phyloP scores from a whole-genome alignment of 2,329 filamentous ascomycete genomes.

The Huntiella moniliformis region DNA sequence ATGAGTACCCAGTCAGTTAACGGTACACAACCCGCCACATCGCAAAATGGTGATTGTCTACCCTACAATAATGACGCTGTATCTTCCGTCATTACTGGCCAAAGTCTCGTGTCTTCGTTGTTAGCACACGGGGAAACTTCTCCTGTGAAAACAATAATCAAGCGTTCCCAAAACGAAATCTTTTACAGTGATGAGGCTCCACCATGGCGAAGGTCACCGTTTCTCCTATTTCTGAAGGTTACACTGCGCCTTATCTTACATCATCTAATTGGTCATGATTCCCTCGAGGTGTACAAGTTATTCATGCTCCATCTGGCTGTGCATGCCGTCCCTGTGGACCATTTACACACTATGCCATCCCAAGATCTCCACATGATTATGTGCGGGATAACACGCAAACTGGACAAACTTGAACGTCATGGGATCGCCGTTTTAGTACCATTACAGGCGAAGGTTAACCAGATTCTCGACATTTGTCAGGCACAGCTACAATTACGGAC shows the following conservation, averaged over 20 bases:
- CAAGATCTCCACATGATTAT: too few relatives aligned
- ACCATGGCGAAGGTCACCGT: slow-evolving; percentile 32
- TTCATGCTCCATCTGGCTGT: slow-evolving; percentile 29
- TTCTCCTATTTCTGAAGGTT: slow-evolving; percentile 38
- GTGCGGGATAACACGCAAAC: too few relatives aligned
- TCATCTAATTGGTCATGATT: not conserved
- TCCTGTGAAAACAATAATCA: slow-evolving; percentile 21
- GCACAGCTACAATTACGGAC: too few relatives aligned
- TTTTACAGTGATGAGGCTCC: slow-evolving; percentile 19
- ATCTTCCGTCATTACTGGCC: slow-evolving; percentile 31
- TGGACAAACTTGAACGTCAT: too few relatives aligned
- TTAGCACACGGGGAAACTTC: slow-evolving; percentile 18
- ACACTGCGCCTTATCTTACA: slow-evolving; percentile 22
- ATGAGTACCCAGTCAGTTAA: slow-evolving; percentile 16
- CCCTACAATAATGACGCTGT: slow-evolving; percentile 30
- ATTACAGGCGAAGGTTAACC: too few relatives aligned
- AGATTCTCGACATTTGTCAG: too few relatives aligned
- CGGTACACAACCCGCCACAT: slow-evolving; percentile 13
- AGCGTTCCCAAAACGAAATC: slow-evolving; percentile 36
- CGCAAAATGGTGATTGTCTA: slow-evolving; percentile 21
- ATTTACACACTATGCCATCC: too few relatives aligned
- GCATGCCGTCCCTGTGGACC: too few relatives aligned
- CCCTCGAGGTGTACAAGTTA: slow-evolving; percentile 25
- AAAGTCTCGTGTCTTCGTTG: slow-evolving; percentile 25
- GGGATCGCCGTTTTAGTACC: too few relatives aligned